These are phyloP conservation scores for Iberis pinnata DNA, from an alignment of 345 rosid species.

Conservation along the genomic window DNA sequence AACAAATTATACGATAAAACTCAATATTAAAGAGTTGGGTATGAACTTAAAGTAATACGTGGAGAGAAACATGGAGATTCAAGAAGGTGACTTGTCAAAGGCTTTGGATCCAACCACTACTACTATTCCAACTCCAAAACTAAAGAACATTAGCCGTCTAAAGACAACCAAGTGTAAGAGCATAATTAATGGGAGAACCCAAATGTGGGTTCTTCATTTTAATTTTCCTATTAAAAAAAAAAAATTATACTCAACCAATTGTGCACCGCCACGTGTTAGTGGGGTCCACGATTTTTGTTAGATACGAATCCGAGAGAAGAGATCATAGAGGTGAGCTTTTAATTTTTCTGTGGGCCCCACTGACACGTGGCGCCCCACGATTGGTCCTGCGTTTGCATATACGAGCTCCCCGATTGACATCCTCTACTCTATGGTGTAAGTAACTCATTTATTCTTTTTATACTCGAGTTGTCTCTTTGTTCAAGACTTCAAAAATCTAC, in stretches of 20 bases:
- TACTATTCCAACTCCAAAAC: slow-evolving; percentile 60
- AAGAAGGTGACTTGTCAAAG: slow-evolving; percentile 65
- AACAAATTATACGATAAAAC: slow-evolving; percentile 60
- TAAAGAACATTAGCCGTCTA: slow-evolving; percentile 71
- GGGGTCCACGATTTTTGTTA: no score
- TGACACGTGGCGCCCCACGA: no score
- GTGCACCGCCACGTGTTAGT: no score
- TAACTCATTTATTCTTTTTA: slow-evolving; percentile 8
- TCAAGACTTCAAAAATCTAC: slow-evolving; percentile 5
- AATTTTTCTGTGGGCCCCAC: no score
- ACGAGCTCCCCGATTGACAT: slow-evolving; percentile 85
- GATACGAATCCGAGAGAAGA: no score
- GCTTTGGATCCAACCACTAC: slow-evolving; percentile 62
- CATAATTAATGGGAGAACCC: no score
- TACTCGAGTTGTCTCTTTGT: slow-evolving; percentile 2
- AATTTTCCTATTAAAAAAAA: no score
- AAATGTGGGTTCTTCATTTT: no score
- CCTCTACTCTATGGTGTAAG: slow-evolving; percentile 72
- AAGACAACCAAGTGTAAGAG: slow-evolving; percentile 97
- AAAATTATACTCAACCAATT: no score
- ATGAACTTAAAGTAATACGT: slow-evolving; percentile 48
- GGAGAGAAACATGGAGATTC: slow-evolving; percentile 62
- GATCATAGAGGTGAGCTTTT: no score
- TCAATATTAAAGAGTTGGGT: slow-evolving; percentile 54
- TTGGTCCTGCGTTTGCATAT: slow-evolving; percentile 54